Conservation (phyloP, 805 yeast genomes). For the Schwanniomyces sp. region DNA sequence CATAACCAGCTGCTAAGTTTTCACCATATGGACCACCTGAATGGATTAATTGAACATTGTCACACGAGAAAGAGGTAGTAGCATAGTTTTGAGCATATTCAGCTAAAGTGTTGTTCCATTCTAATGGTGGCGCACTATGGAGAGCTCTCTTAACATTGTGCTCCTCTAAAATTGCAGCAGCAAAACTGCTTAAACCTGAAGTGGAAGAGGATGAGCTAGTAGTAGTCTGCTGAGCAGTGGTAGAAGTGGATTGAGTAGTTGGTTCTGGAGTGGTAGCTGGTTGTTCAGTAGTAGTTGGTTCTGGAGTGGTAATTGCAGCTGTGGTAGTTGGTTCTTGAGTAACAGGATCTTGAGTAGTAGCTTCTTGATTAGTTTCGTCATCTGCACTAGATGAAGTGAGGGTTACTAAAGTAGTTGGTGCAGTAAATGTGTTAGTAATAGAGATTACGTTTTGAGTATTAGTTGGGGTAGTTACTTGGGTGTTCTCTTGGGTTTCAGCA, state of each 20-base stretch:
- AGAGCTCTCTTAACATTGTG: constrained; percentile 40
- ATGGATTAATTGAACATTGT: constrained; percentile 60
- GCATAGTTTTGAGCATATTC: constrained; percentile 48
- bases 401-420: neutral
- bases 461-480: neutral
- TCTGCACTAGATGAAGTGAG: neutral
- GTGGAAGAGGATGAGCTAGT: constrained; percentile 15
- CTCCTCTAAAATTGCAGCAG: constrained; percentile 29
- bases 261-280: constrained; percentile 5
- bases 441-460: too few relatives aligned
- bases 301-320: constrained; percentile 1
- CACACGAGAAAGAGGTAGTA: constrained; percentile 49
- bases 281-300: constrained; percentile 3
- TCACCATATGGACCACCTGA: constrained; percentile 73
- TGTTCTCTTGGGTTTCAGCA: neutral
- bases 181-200: constrained; percentile 16
- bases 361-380: constrained; percentile 1
- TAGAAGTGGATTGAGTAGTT: constrained; percentile 11
- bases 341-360: constrained; percentile 4
- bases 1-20: constrained; percentile 69
- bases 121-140: constrained; percentile 27
- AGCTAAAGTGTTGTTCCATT: constrained; percentile 35
- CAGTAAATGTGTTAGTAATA: too few relatives aligned
- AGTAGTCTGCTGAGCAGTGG: constrained; percentile 9
- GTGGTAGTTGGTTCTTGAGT: constrained; percentile 8